Percentiles rank a stretch among this genome's conserved stretches.
Evolutionary conservation across 805 yeast species (phyloP).

Genomic region (Spencermartinsiella europaea): DNA sequence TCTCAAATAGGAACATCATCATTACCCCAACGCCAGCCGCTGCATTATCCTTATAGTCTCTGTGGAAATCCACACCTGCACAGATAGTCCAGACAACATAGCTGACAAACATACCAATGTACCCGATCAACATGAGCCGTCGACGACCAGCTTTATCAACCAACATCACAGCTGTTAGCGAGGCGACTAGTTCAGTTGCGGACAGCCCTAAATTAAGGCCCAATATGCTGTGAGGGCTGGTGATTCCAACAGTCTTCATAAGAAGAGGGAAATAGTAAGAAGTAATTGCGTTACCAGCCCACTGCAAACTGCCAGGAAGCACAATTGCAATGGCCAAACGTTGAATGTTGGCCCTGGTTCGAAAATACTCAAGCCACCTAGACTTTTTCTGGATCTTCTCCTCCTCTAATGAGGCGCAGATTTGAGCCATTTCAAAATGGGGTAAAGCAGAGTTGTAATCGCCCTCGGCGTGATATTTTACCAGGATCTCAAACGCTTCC

Average conservation of each 20-base stretch:
- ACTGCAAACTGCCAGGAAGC: conserved; percentile 13
- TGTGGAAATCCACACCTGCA: conserved; percentile 43
- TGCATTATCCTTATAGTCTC: conserved; percentile 37
- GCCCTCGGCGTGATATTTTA: conserved; percentile 40
- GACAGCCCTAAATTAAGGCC: conserved; percentile 15
- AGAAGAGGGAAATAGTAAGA: conserved; percentile 48
- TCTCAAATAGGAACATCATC: conserved; percentile 41
- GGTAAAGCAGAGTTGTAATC: conserved; percentile 4
- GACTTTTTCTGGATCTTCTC: background rate
- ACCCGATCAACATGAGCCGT: conserved; percentile 13
- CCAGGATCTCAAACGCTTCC: conserved; percentile 40
- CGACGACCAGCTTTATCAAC: conserved; percentile 10
- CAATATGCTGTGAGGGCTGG: conserved; percentile 20
- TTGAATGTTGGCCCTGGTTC: conserved; percentile 23
- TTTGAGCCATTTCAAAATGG: conserved; percentile 14
- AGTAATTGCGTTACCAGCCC: conserved; percentile 15
- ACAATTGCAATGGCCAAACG: conserved; percentile 8
- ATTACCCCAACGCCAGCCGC: conserved; percentile 45
- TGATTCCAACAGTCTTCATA: conserved; percentile 49
- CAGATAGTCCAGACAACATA: conserved; percentile 38
- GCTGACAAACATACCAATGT: conserved; percentile 6
- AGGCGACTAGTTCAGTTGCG: background rate
- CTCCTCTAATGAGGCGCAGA: background rate
- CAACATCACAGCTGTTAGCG: conserved; percentile 2
- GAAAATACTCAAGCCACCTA: conserved; percentile 6